Conservation (phyloP, 805 yeast species). For the Candida boidinii region DNA sequence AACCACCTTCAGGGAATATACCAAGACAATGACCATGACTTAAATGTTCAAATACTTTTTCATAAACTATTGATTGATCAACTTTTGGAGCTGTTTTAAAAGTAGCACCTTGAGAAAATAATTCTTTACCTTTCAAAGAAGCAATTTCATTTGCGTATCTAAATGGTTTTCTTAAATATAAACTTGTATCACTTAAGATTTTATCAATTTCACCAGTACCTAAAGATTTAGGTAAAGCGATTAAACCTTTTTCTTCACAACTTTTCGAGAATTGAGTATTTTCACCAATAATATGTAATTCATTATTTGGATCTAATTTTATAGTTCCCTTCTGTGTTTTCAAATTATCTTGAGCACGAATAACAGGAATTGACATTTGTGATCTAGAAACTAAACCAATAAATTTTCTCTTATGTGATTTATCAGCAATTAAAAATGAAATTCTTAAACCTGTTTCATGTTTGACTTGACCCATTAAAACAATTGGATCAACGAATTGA, state of each 20-base stretch:
- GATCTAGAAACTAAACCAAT: slow-evolving; percentile 72
- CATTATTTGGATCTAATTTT: slow-evolving; percentile 37
- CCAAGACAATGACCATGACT: slow-evolving; percentile 79
- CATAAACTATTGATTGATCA: slow-evolving; percentile 79
- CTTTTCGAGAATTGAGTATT: slow-evolving; percentile 60
- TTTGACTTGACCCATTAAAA: slow-evolving; percentile 74
- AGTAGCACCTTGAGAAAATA: slow-evolving; percentile 42
- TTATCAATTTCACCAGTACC: slow-evolving; percentile 69
- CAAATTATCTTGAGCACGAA: slow-evolving; percentile 84
- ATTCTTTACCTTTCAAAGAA: slow-evolving; percentile 26
- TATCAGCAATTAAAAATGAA: slow-evolving; percentile 46
- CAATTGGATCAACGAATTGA: slow-evolving; percentile 71
- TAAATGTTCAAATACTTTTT: slow-evolving; percentile 76
- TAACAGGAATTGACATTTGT: slow-evolving; percentile 83
- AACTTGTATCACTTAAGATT: slow-evolving; percentile 63
- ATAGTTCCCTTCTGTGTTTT: slow-evolving; percentile 60
- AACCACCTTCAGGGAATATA: slow-evolving; percentile 97
- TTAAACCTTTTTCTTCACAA: slow-evolving; percentile 54
- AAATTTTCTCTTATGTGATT: slow-evolving; percentile 37
- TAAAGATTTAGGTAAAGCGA: slow-evolving; percentile 68
- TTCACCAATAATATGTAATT: slow-evolving; percentile 43
- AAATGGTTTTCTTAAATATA: slow-evolving; percentile 64
- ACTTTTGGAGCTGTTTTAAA: slow-evolving; percentile 76
- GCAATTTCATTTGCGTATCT: slow-evolving; percentile 29
- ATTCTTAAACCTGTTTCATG: slow-evolving; percentile 37